phyloP scores from a whole-genome alignment of 2,329 filamentous ascomycete species.

The Aspergillus tubingensis region DNA sequence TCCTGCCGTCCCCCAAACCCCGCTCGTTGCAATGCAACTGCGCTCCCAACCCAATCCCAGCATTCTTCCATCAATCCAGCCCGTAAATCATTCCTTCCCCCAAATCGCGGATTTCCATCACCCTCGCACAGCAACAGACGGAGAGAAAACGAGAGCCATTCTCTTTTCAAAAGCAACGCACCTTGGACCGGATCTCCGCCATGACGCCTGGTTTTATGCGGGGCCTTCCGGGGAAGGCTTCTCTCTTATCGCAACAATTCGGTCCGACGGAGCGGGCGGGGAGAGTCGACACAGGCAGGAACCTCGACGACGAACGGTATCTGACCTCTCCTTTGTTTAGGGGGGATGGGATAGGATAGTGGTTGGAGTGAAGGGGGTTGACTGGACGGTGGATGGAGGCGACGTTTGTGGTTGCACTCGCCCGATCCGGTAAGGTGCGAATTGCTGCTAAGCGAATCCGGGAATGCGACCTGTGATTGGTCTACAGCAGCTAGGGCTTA shows the following conservation, averaged over 20 bases:
- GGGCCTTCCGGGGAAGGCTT: constrained; percentile 54
- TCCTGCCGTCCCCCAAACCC: constrained; percentile 1
- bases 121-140: not conserved
- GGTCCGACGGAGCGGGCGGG: constrained; percentile 29
- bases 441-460: constrained; percentile 43
- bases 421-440: constrained; percentile 39
- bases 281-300: constrained; percentile 38
- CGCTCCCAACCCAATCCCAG: not conserved
- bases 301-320: constrained; percentile 33
- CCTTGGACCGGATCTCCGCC: constrained; percentile 56
- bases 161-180: constrained; percentile 31
- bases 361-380: constrained; percentile 30
- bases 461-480: constrained; percentile 23
- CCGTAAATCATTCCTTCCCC: too few species aligned
- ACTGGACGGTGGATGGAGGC: constrained; percentile 30
- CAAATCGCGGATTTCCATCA: not conserved
- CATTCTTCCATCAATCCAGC: too few species aligned
- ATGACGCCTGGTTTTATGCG: constrained; percentile 51
- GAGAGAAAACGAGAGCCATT: not conserved
- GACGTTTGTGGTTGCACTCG: constrained; percentile 37
- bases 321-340: constrained; percentile 28
- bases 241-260: constrained; percentile 52
- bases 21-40: not conserved
- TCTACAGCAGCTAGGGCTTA: constrained; percentile 40
- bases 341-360: constrained; percentile 18